Conservation (phyloP, 345 rosid species). For the Gossypium longicalyx region DNA sequence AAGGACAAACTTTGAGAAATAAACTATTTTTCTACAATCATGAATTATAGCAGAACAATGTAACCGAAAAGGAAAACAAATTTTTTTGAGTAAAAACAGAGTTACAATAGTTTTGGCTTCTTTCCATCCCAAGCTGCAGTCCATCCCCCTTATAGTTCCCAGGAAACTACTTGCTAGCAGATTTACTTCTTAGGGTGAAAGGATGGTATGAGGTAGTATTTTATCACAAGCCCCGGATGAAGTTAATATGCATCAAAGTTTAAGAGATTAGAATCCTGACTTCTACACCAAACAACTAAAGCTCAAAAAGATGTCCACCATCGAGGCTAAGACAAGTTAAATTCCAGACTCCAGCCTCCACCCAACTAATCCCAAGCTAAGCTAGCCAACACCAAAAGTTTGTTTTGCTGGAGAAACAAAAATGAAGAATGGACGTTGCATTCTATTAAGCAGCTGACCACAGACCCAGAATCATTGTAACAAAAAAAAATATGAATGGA, state of each 20-base stretch:
- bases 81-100: background rate
- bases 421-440: background rate
- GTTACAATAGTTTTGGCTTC: background rate
- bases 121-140: background rate
- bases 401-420: background rate
- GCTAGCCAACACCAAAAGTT: background rate
- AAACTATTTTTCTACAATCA: background rate
- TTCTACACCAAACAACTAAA: background rate
- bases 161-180: background rate
- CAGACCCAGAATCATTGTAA: background rate
- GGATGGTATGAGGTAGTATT: background rate
- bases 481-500: background rate
- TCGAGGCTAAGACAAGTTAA: background rate
- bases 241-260: conserved; percentile 1
- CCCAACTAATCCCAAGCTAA: background rate
- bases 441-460: background rate
- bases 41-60: background rate
- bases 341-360: conserved; percentile 6
- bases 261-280: background rate
- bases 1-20: background rate
- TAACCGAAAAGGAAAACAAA: background rate
- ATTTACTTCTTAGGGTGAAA: background rate
- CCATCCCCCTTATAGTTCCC: background rate
- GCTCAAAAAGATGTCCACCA: background rate
- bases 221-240: background rate